These are phyloP conservation scores for Diaporthe sp. DNA, from an alignment of 2,329 filamentous ascomycete genomes.

Conservation along the genomic window DNA sequence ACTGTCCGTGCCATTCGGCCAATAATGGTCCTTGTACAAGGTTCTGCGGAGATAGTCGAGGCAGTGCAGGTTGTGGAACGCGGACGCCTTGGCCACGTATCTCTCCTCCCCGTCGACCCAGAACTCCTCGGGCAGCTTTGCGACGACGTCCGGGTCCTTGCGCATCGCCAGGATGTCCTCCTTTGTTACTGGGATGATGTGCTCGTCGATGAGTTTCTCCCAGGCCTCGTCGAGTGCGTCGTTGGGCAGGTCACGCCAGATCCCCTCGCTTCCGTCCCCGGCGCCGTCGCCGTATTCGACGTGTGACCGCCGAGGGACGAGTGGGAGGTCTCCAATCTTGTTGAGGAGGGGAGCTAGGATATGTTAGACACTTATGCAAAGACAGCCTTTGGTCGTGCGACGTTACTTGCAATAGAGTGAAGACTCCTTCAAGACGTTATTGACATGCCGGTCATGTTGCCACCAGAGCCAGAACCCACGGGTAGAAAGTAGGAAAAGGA, in stretches of 20 bases:
- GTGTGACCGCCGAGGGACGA: neutral
- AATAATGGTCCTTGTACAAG: neutral
- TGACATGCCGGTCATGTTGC: neutral
- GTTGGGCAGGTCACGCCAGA: neutral
- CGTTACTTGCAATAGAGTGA: neutral
- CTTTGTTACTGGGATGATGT: neutral
- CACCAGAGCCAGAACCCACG: neutral
- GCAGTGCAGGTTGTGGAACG: slow-evolving; percentile 25
- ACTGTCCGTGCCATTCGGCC: neutral
- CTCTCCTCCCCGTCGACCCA: neutral
- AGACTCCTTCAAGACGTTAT: neutral
- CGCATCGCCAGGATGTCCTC: neutral
- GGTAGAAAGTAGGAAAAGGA: neutral
- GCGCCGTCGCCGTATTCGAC: neutral
- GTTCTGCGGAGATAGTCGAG: slow-evolving; percentile 7
- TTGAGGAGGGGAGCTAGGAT: neutral
- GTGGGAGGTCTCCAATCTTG: neutral
- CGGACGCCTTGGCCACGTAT: neutral
- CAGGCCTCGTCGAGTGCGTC: neutral
- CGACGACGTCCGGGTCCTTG: neutral
- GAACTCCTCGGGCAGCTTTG: neutral
- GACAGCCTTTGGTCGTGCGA: neutral
- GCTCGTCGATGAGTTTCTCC: neutral
- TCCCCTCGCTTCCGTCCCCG: neutral
- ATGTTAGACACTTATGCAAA: neutral